Conservation (phyloP, 1,284 basidiomycete species). For the Ceratobasidium sp. region DNA sequence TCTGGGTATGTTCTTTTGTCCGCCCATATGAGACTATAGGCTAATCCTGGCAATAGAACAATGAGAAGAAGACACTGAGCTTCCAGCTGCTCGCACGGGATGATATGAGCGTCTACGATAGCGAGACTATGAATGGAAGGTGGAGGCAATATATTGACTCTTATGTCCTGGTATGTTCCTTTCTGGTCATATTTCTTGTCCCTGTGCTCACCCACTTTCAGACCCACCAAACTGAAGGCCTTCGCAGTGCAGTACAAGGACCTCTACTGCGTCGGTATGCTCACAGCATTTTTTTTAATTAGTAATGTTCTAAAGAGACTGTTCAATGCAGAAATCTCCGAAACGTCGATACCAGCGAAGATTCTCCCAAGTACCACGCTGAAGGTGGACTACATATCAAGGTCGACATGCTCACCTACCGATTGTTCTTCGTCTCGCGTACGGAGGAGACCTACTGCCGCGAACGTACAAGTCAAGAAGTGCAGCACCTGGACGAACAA, state of each 20-base stretch:
- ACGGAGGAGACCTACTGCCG: conserved; percentile 76
- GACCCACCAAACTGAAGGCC: conserved; percentile 63
- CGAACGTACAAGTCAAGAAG: conserved; percentile 46
- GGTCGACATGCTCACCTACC: conserved; percentile 87
- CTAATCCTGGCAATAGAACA: conserved; percentile 66
- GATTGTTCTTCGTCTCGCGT: conserved; percentile 83
- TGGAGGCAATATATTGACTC: conserved; percentile 94
- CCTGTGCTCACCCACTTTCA: conserved; percentile 43
- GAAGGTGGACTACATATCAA: conserved; percentile 81
- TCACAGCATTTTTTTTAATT: background rate
- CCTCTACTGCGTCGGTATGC: conserved; percentile 83
- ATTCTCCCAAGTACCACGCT: conserved; percentile 65
- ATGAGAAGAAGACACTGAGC: conserved; percentile 78
- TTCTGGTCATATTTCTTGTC: background rate
- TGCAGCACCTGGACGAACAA: conserved; percentile 38
- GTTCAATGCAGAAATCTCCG: conserved; percentile 55
- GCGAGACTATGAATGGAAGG: conserved; percentile 82
- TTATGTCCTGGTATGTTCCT: conserved; percentile 79
- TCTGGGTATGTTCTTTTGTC: conserved; percentile 76
- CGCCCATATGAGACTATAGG: background rate
- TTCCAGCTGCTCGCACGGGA: conserved; percentile 92
- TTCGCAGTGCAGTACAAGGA: conserved; percentile 67
- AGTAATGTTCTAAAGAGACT: conserved; percentile 63
- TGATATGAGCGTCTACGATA: conserved; percentile 88
- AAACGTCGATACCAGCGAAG: conserved; percentile 52